phyloP scores from a whole-genome alignment of 257 asterid genomes.

The Primulina huaijiensis region DNA sequence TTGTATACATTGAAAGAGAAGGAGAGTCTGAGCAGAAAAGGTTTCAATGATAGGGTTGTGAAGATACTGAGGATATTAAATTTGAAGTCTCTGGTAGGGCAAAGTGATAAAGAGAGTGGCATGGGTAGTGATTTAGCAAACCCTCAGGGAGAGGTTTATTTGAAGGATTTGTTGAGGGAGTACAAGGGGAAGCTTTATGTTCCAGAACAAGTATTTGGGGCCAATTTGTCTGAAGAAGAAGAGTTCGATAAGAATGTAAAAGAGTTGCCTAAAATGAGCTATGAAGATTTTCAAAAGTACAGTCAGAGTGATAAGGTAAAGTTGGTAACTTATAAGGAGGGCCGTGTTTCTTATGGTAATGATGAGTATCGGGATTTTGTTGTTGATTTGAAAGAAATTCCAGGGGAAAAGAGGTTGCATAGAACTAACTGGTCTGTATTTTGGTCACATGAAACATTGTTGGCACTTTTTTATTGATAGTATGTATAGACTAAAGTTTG shows the following conservation, averaged over 20 bases:
- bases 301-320: constrained; percentile 64
- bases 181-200: constrained; percentile 89
- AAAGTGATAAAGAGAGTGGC: constrained; percentile 30
- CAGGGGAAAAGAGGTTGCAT: constrained; percentile 80
- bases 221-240: constrained; percentile 76
- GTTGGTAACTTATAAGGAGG: constrained; percentile 75
- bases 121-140: constrained; percentile 29
- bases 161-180: constrained; percentile 92
- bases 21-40: constrained; percentile 50
- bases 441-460: constrained; percentile 20
- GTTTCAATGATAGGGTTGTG: constrained; percentile 39
- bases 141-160: constrained; percentile 59
- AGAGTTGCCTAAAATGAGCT: constrained; percentile 69
- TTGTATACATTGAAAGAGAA: constrained; percentile 73
- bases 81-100: constrained; percentile 49
- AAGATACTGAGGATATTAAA: constrained; percentile 51
- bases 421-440: constrained; percentile 78
- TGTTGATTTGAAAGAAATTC: constrained; percentile 85
- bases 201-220: constrained; percentile 81
- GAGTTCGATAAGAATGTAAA: constrained; percentile 67
- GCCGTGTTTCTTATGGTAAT: constrained; percentile 32
- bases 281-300: constrained; percentile 68
- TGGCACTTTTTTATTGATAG: constrained; percentile 13
- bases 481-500: constrained; percentile 2
- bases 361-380: constrained; percentile 54